Conservation (phyloP, 352 stramenopile species). For the Blastocystis sp. region DNA sequence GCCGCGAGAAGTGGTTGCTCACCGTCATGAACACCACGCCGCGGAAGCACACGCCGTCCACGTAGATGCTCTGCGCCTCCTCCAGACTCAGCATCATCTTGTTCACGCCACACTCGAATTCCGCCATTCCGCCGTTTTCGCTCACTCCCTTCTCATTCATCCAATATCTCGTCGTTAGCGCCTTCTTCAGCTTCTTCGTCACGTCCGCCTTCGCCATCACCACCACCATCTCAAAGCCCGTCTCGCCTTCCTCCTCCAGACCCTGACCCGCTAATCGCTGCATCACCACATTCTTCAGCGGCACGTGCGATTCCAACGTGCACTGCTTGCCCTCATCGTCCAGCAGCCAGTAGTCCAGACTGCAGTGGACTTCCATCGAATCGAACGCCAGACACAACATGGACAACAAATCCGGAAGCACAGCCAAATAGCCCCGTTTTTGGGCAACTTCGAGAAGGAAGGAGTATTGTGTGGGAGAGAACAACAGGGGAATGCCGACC, state of each 20-base stretch:
- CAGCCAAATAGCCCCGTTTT: not conserved
- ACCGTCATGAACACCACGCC: constrained; percentile 53
- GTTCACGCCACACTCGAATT: constrained; percentile 13
- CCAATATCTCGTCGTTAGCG: constrained; percentile 28
- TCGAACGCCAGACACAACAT: not conserved
- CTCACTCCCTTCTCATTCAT: not conserved
- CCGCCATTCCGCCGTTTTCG: not conserved
- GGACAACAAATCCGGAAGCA: constrained; percentile 1
- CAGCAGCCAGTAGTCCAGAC: constrained; percentile 54
- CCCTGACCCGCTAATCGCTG: not conserved
- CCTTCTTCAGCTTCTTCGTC: constrained; percentile 39
- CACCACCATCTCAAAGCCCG: constrained; percentile 1
- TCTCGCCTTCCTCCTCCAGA: not conserved
- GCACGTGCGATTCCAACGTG: not conserved
- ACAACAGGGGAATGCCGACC: not conserved
- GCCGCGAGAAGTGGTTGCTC: constrained; percentile 14
- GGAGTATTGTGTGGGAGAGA: constrained; percentile 5
- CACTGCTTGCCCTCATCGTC: constrained; percentile 39
- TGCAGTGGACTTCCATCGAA: not conserved
- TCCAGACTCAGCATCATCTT: constrained; percentile 45
- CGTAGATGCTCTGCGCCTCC: not conserved
- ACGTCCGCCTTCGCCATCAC: not conserved
- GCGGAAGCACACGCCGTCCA: constrained; percentile 30
- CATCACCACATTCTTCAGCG: not conserved
- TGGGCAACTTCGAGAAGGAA: not conserved